Evolutionary conservation across 176 grass and related monocot genomes (phyloP), one percentile per base, ranked within the genome.

Genomic region (Hordeum marinum): DNA sequence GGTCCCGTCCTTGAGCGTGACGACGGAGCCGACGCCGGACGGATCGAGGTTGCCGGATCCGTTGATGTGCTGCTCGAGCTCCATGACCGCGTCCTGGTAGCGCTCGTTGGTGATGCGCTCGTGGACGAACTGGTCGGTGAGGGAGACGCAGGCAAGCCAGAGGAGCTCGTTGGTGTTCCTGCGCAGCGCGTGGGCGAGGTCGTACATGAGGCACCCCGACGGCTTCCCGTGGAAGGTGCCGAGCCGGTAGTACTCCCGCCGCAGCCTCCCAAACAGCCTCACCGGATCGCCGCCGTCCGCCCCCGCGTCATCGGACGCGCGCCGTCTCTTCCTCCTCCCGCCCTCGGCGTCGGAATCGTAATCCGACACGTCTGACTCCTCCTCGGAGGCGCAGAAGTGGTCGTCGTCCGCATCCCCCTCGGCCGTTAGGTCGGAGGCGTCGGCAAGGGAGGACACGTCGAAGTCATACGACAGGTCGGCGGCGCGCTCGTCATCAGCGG

Each of bases 11-110:
- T 94, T 98, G 79, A 95, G 91, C 64, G 90, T 98, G 3, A 94
- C 90, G 21, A 87, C 91, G 3, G 83, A 82, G 0, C 80, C 85
- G 17, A 78, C n/a, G 13, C 83, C 86, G 13, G 87, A 88, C 0
- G 82, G 72, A 27, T 92, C 89, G 15, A 98, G 67, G 36, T 94
- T 98, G 12, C 91, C 89, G 0, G 92, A 95, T 24, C 89, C 88
- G 58, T 95, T 98, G 68, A 98, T 89, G 83, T 98, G 93, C 36
- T 98, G 95, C 68, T 98, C 95, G 5, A 98, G 88, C 83, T 98
- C 91, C 96, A 98, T 98, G 14, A 92, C 91, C 2, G 86, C 89
- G 4, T 87, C 82, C 81, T 94, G 89, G 80, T 98, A 98, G 21
- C 96, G 83, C 91, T 98, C 93, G 77, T 92, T 95, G 76, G 95